A percentile compares a stretch with the other conserved stretches of the same genome.
phyloP scores from a whole-genome alignment of 257 asterid genomes.

The Lantana camara region DNA sequence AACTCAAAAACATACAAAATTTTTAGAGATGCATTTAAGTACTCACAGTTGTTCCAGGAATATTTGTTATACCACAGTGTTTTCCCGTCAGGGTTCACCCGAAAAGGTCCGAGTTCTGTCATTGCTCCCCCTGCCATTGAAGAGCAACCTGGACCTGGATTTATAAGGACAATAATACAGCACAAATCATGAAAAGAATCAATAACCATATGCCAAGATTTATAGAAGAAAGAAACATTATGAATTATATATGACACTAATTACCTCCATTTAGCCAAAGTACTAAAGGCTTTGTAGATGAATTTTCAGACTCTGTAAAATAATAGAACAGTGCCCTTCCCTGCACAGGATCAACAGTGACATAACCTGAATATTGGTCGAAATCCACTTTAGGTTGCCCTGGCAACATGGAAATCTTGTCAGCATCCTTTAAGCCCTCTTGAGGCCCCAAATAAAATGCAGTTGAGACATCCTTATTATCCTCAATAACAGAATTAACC shows the following conservation, averaged over 20 bases:
- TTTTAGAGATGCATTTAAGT: neutral
- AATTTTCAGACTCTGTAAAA: conserved; percentile 40
- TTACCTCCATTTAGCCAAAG: conserved; percentile 55
- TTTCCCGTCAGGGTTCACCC: conserved; percentile 60
- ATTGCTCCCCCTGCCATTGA: conserved; percentile 71
- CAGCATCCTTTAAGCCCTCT: conserved; percentile 42
- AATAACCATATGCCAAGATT: too few species aligned
- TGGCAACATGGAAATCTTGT: conserved; percentile 36
- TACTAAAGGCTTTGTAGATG: conserved; percentile 46
- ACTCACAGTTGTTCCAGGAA: conserved; percentile 69
- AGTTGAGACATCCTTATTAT: neutral
- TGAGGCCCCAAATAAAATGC: conserved; percentile 37
- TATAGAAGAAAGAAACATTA: neutral
- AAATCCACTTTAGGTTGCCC: conserved; percentile 45
- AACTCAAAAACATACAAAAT: neutral
- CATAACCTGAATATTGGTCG: conserved; percentile 46
- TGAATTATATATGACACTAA: too few species aligned
- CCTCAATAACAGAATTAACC: neutral
- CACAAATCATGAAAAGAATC: too few species aligned
- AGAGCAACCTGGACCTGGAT: conserved; percentile 81
- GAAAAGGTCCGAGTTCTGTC: conserved; percentile 70
- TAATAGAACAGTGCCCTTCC: conserved; percentile 51
- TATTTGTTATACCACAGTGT: conserved; percentile 51
- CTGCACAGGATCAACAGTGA: conserved; percentile 45
- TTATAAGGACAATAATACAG: neutral